Evolutionary conservation across 1,284 basidiomycete genomes (phyloP), one percentile per base, ranked within the genome.

Genomic region (Coriolopsis trogii): DNA sequence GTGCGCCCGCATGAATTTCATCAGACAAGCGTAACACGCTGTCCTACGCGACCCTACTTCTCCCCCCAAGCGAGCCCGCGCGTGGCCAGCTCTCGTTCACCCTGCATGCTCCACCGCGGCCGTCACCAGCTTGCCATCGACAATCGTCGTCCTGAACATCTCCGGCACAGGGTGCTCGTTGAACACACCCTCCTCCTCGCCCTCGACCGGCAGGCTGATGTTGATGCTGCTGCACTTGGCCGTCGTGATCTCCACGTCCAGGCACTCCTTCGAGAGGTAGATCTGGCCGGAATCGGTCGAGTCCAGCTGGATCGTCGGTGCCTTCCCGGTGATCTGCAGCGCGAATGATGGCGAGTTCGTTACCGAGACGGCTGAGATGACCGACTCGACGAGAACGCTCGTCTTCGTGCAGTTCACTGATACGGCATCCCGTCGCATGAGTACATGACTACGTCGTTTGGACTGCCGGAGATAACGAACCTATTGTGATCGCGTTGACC

Each of bases 171-270:
- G 82, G 61, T 87, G 85, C 72, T 99, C 97, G 57, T 85, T 82
- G 64, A 95, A 98, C 45, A 96, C 82, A 10, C 95, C 97, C 12
- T 95, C 91, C 67, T 96, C 94, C 63, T 92, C 92, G 31, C 84
- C 90, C 58, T 87, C 87, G 2, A 90, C 86, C 0, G 96, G 96
- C 39, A 99, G 70, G 62, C 85, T 93, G 54, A 99, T 81, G 72
- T 99, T 99, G 72, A 99, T 90, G 26, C 88, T 82, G 66, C 91
- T 95, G 70, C 94, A 97, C 75, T 99, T 98, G 51, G 93, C 88
- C 1, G 95, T 96, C 41, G 95, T 90, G 64, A 99, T 93, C 73
- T 98, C 96, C 3, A 85, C 80, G 31, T 65, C 76, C 48, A 97
- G 77, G 60, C 89, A 90, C 26, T 82, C 82, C 68, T 90, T 90